Base-by-base conservation (phyloP, 2,329 filamentous ascomycete genomes). In the Alternaria sp. region DNA sequence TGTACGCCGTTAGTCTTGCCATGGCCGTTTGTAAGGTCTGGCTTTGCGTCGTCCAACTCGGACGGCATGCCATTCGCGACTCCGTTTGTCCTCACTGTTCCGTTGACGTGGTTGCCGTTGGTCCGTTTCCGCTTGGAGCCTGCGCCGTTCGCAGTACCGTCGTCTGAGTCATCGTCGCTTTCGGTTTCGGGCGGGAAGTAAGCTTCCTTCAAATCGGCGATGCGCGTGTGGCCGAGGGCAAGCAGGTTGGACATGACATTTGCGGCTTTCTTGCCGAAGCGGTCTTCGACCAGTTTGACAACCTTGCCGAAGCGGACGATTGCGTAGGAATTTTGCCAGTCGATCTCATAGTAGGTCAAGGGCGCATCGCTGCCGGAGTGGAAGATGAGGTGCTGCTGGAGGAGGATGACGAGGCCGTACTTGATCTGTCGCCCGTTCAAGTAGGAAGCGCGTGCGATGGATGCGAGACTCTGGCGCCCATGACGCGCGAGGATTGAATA, bases 361-460 rank as follows among this genome's bases (percentile, higher is more conserved):
- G 85, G 85, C 43, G 85, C 85, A 57, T 89, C 86, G 61, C 89
- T 65, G 66, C 88, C 87, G 66, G 88, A 86, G 78, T 94, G 90
- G 77, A 89, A 92, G 64, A 96, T 83, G 49, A 98, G 87, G 73
- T 94, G 93, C 75, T 97, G 91, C 76, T 98, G 94, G 42, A 96
- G 87, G 65, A 98, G 88, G 32, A 95, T 90, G 54, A 89, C 89
- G 52, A 99, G 85, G 20, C 91, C 93, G 80, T 94, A 89, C 71
- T 90, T 91, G 65, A 97, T 82, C 74, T 96, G 90, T 54, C 88
- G 87, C n/a, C 86, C 84, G 55, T 86, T 87, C 51, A 97, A 86
- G 51, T 88, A 87, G 20, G 92, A 93, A 74, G 91, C 85, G 52
- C 89, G 88, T 42, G 85, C 85, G 32, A 99, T 83, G 63, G 90